Evolutionary conservation across 106 monocot genomes (phyloP).

Genomic region (Dendrobium nobile): DNA sequence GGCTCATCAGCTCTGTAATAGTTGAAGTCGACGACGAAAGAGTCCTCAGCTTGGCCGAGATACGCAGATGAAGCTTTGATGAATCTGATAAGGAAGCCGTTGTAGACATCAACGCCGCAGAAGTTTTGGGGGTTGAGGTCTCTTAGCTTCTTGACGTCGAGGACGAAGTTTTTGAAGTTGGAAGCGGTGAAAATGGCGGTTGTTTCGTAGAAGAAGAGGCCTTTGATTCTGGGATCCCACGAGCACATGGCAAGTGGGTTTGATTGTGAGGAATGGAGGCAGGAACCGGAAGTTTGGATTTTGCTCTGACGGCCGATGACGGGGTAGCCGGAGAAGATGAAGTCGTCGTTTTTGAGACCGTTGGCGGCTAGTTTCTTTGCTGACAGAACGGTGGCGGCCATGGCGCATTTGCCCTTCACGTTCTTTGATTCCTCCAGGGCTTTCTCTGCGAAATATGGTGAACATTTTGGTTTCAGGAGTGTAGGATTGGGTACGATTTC

Average conservation of each 20-base stretch:
- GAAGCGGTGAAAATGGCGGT: slow-evolving; percentile 60
- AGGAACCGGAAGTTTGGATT: slow-evolving; percentile 85
- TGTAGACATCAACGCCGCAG: slow-evolving; percentile 67
- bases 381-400: slow-evolving; percentile 26
- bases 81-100: slow-evolving; percentile 71
- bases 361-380: slow-evolving; percentile 36
- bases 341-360: slow-evolving; percentile 46
- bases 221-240: slow-evolving; percentile 74
- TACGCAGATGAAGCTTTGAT: slow-evolving; percentile 52
- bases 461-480: not conserved
- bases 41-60: slow-evolving; percentile 69
- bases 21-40: slow-evolving; percentile 75
- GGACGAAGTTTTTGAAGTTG: slow-evolving; percentile 51
- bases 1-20: slow-evolving; percentile 66
- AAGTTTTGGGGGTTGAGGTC: slow-evolving; percentile 45
- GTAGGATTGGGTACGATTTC: too few relatives aligned
- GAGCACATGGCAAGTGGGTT: slow-evolving; percentile 37
- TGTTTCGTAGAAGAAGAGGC: slow-evolving; percentile 70
- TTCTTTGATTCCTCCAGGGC: slow-evolving; percentile 34
- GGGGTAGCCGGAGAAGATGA: slow-evolving; percentile 68
- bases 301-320: slow-evolving; percentile 58
- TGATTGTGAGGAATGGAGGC: slow-evolving; percentile 30
- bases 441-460: slow-evolving; percentile 27
- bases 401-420: slow-evolving; percentile 39
- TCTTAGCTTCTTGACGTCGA: slow-evolving; percentile 60